These are phyloP conservation scores for Sinapis alba DNA, from an alignment of 441 rosid genomes.

Conservation along the genomic window DNA sequence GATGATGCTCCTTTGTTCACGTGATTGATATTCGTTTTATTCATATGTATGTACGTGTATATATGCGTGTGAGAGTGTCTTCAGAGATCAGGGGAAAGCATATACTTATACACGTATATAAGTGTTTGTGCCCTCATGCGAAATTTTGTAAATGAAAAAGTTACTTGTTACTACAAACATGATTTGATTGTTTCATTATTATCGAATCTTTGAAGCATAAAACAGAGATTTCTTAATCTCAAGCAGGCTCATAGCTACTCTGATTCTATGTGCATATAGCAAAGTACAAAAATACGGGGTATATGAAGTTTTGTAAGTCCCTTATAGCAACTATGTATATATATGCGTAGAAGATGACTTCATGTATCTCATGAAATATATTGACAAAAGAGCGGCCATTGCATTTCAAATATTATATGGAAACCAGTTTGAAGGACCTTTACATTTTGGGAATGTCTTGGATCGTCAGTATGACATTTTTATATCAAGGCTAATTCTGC, in stretches of 20 bases:
- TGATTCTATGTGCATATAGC: not conserved
- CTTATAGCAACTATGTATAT: not conserved
- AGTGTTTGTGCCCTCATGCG: not conserved
- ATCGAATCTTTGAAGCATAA: not conserved
- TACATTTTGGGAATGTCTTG: no score
- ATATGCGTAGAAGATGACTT: not conserved
- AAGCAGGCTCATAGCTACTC: not conserved
- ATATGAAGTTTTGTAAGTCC: not conserved
- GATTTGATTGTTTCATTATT: not conserved
- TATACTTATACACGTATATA: not conserved
- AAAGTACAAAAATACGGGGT: not conserved
- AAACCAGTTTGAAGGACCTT: no score
- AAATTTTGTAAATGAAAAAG: not conserved
- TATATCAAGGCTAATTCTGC: not conserved
- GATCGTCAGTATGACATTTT: not conserved
- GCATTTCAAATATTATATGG: not conserved
- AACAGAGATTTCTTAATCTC: not conserved
- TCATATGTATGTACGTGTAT: slow-evolving; percentile 7
- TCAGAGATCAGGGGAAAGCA: not conserved
- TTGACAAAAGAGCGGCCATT: not conserved
- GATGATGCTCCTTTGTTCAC: slow-evolving; percentile 37
- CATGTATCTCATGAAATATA: not conserved
- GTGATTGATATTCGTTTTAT: slow-evolving; percentile 27
- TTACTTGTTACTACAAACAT: not conserved
- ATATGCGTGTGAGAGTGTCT: not conserved